These are phyloP conservation scores for Aspergillus sclerotiicarbonarius DNA, from an alignment of 495 filamentous ascomycete genomes.

Conservation along the genomic window DNA sequence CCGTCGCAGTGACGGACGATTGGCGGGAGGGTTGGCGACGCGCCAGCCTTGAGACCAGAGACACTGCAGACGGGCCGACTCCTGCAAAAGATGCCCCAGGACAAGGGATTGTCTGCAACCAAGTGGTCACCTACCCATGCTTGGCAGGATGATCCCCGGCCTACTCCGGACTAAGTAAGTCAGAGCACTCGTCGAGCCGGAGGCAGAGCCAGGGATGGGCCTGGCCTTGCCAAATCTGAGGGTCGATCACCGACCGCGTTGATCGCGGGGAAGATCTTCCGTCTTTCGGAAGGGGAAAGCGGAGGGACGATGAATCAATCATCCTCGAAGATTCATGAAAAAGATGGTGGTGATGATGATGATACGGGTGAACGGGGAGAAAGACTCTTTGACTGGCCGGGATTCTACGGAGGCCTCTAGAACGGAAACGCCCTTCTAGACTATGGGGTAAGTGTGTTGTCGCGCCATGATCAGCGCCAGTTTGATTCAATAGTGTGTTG, in stretches of 20 bases:
- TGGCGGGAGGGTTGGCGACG: background rate
- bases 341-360: too few relatives aligned
- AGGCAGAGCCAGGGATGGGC: background rate
- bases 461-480: background rate
- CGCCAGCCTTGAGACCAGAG: background rate
- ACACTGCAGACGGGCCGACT: background rate
- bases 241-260: conserved; percentile 13
- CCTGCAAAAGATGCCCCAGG: background rate
- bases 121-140: background rate
- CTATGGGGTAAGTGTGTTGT: background rate
- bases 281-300: background rate
- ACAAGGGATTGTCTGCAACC: conserved; percentile 2
- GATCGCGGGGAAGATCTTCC: conserved; percentile 19
- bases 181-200: background rate
- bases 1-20: background rate
- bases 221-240: conserved; percentile 8
- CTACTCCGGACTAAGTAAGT: background rate
- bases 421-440: background rate
- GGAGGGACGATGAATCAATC: background rate
- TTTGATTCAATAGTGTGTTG: conserved; percentile 1
- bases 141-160: background rate
- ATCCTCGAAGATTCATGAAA: too few relatives aligned
- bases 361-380: background rate
- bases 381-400: background rate
- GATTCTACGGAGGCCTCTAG: background rate